phyloP scores from a whole-genome alignment of 371 early-diverging fungal species.

The Massospora cicadina region DNA sequence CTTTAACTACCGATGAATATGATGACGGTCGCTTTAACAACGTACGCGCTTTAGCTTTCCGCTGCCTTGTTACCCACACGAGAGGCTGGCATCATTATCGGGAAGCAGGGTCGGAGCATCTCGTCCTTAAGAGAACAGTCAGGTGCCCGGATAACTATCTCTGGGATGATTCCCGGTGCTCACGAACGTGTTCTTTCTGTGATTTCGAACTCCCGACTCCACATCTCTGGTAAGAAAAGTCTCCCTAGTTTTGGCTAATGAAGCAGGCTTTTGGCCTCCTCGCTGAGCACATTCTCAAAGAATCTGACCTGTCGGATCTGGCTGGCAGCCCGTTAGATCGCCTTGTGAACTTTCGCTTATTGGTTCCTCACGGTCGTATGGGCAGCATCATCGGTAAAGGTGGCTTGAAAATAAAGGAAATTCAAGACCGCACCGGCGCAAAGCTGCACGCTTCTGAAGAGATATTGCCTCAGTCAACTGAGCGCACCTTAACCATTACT shows the following conservation, averaged over 20 bases:
- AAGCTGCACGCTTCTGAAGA: conserved; percentile 66
- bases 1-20: not conserved
- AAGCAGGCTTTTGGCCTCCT: not conserved
- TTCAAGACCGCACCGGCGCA: conserved; percentile 70
- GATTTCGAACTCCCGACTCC: conserved; percentile 48
- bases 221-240: conserved; percentile 36
- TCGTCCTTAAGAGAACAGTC: conserved; percentile 61
- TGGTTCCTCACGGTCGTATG: conserved; percentile 58
- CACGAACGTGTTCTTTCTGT: conserved; percentile 73
- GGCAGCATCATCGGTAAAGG: conserved; percentile 84
- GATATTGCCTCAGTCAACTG: conserved; percentile 50
- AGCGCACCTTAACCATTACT: conserved; percentile 68
- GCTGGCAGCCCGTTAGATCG: conserved; percentile 12
- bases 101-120: conserved; percentile 73
- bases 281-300: not conserved
- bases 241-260: not conserved
- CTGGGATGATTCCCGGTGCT: conserved; percentile 65
- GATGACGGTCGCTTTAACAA: not conserved
- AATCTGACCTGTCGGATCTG: not conserved
- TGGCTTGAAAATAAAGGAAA: conserved; percentile 70
- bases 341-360: conserved; percentile 35
- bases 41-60: conserved; percentile 34
- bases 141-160: conserved; percentile 69
- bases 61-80: conserved; percentile 74
- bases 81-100: conserved; percentile 89